Conservation (phyloP, 139 green algal species). For the Tetradesmus obliquus region DNA sequence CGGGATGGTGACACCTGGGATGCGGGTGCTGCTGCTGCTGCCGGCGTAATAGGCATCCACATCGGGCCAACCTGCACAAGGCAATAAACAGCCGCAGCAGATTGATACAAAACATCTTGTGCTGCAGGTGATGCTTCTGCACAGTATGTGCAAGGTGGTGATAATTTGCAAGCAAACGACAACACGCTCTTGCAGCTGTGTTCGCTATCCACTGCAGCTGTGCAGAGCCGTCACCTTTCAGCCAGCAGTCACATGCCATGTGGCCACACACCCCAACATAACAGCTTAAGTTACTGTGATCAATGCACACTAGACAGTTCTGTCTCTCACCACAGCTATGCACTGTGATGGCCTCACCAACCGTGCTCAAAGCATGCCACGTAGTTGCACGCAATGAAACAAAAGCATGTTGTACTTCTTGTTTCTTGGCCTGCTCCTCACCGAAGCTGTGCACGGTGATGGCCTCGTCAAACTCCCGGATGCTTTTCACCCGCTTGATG, state of each 20-base stretch:
- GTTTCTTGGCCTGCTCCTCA: no score
- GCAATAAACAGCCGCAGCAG: not conserved
- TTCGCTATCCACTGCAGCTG: not conserved
- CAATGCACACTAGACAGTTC: no score
- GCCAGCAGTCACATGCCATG: no score
- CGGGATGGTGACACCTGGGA: conserved; percentile 72
- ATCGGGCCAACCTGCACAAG: conserved; percentile 65
- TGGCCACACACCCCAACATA: no score
- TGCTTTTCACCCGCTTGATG: conserved; percentile 51
- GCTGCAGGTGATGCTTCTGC: not conserved
- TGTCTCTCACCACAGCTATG: no score
- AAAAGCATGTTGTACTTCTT: no score
- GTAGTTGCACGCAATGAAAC: no score
- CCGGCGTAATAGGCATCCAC: conserved; percentile 92
- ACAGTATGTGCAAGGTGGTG: not conserved
- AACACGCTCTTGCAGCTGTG: not conserved
- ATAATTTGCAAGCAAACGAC: not conserved
- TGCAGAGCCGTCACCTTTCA: no score
- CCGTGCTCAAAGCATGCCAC: no score
- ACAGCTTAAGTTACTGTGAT: no score
- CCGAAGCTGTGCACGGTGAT: conserved; percentile 75
- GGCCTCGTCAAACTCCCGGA: conserved; percentile 88
- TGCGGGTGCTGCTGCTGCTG: not conserved
- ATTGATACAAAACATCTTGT: not conserved
- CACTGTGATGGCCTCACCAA: no score